Base-by-base conservation (phyloP, 1,284 basidiomycete genomes). In the Volvariella surrecta region DNA sequence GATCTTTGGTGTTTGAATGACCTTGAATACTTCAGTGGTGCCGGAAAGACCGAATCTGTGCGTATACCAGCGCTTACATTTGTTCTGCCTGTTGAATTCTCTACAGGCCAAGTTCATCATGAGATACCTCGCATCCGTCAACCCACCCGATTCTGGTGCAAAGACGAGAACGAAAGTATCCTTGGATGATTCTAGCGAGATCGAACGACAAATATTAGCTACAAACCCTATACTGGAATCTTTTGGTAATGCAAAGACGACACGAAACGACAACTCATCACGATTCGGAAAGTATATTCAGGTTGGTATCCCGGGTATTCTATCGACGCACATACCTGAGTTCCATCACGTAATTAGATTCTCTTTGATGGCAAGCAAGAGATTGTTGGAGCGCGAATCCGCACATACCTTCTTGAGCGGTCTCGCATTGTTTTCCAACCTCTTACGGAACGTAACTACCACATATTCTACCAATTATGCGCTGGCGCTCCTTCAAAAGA, bases 221-320 rank as follows among this genome's bases (percentile, higher is more conserved):
- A 98, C 95, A 24, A 99, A 99, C 60, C 96, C 96, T 15, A 98
- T 97, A 57, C 86, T 99, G 59, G 96, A 99, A 66, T 91, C 96
- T 0, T 99, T 99, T 55, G 96, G 96, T 55, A 99, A 99, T 63
- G 96, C 96, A 15, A 99, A 99, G 67, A 99, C 96, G 20, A 98
- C 95, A 3, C 79, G 96, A 45, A 99, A 99, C 59, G 96, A 99
- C 67, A 99, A 99, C 64, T 97, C 93, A 11, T 99, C 95, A 13
- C 83, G 96, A 42, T 99, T 99, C 61, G 96, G 96, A 50, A 99
- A 99, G 68, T 99, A 99, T 66, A 97, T 99, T 51, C 94, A 99
- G 77, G 92, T 93, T 42, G 50, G 74, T 39, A 37, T 19, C 18
- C 31, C 13, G 11, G 46, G 37, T 28, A 17, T 44, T 21, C 44